Base-by-base conservation (phyloP, 208 protist species). In the Porcisia deanei region DNA sequence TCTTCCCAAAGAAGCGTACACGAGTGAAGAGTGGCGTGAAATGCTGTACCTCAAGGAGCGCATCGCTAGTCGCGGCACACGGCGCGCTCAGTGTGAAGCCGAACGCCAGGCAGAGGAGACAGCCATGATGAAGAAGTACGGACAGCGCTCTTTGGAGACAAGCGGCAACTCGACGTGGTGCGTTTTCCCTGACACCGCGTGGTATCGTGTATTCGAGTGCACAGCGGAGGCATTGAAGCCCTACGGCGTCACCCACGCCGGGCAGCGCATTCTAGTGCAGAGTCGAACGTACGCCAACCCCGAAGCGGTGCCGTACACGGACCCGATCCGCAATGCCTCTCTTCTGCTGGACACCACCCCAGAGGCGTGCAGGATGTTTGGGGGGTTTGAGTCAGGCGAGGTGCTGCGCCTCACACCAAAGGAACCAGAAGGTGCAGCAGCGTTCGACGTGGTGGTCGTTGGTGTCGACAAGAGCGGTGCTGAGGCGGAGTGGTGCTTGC, bases 1-100 rank as follows among this genome's bases (percentile, higher is more conserved):
- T 0, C 83, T 97, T 63, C 90, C 91, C 47, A 75, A 86, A 71
- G 87, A 90, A 67, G 87, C 90, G n/a, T 97, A 96, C 84, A 93
- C 83, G 12, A 84, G 83, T 18, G 74, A 76, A 57, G 91, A 96
- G 80, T 91, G 87, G 88, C 87, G 90, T 6, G 88, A 94, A 75
- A 91, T 95, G 87, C 49, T 91, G 61, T 79, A 90, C 79, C 80
- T 91, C 60, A 73, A 85, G 53, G 70, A 86, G 41, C 66, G 84
- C 61, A 90, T 97, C 64, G 85, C 89, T 53, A 67, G 57, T 53
- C 80, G 85, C 30, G 93, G 73, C 18, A 70, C 71, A 25, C 83
- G 84, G 7, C 86, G 88, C 5, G 93, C 89, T 20, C 61, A 65
- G 65, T 61, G 91, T 3, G 91, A 94, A 76, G 79, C 63, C 58